Conservation (phyloP, 345 rosid genomes). For the Citrus sp. region DNA sequence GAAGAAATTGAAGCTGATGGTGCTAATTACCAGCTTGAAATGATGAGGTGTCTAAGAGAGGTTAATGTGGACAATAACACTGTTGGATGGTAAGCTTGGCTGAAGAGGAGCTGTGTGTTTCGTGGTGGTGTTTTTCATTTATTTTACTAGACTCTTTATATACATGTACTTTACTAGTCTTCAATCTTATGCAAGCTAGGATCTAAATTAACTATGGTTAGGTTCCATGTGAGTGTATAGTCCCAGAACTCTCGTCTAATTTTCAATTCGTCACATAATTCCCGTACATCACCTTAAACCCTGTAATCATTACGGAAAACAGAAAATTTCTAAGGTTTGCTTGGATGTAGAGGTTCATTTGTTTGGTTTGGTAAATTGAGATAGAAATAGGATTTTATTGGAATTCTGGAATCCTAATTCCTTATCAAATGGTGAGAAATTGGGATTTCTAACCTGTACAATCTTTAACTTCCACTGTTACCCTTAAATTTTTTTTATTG, state of each 20-base stretch:
- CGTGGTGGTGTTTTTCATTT: neutral
- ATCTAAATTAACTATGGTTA: neutral
- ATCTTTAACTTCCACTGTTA: too few relatives aligned
- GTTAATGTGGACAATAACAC: constrained; percentile 99
- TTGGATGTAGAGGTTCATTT: too few relatives aligned
- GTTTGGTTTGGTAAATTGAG: too few relatives aligned
- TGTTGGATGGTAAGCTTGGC: constrained; percentile 74
- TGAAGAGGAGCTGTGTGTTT: neutral
- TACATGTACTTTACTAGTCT: neutral
- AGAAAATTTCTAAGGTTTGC: neutral
- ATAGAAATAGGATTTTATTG: too few relatives aligned
- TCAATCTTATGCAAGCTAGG: neutral
- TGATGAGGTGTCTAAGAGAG: constrained; percentile 98
- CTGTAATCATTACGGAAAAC: neutral
- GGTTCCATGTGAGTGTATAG: neutral
- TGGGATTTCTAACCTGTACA: too few relatives aligned
- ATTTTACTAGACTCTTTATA: neutral
- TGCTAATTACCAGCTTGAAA: constrained; percentile 98
- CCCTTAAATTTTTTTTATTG: too few relatives aligned
- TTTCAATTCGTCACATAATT: neutral
- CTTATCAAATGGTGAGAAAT: too few relatives aligned
- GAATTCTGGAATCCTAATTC: too few relatives aligned
- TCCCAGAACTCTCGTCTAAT: neutral
- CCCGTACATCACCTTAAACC: neutral
- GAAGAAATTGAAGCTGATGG: constrained; percentile 99